phyloP scores from a whole-genome alignment of 139 green algal genomes.

The Bryopsis sp. region DNA sequence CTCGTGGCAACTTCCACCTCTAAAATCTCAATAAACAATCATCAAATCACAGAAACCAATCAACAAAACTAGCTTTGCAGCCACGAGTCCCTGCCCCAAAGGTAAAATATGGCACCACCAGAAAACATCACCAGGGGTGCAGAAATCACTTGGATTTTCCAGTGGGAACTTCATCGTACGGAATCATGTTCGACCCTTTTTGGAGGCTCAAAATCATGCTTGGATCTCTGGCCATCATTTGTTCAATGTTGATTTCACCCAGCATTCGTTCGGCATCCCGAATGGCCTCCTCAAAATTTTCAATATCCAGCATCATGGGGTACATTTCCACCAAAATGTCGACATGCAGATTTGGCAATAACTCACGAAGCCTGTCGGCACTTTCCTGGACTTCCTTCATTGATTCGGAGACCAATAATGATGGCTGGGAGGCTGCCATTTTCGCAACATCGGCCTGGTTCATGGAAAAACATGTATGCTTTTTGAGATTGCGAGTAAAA shows the following conservation, averaged over 20 bases:
- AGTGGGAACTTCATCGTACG: conserved; percentile 52
- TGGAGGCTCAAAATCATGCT: conserved; percentile 61
- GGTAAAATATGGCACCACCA: too few species aligned
- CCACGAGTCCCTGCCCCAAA: too few species aligned
- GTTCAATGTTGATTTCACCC: conserved; percentile 36
- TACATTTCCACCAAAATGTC: conserved; percentile 52
- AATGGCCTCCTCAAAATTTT: conserved; percentile 42
- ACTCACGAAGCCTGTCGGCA: conserved; percentile 28
- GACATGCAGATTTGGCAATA: conserved; percentile 51
- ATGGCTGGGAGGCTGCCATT: conserved; percentile 45
- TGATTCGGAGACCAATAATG: conserved; percentile 43
- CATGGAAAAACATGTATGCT: neutral
- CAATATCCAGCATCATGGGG: conserved; percentile 54
- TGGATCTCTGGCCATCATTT: conserved; percentile 47
- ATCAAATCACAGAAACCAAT: too few species aligned
- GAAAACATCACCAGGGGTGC: too few species aligned
- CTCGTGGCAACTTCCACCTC: too few species aligned
- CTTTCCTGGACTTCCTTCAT: conserved; percentile 24
- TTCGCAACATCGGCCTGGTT: conserved; percentile 35
- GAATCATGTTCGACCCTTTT: conserved; percentile 54
- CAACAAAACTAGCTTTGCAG: too few species aligned
- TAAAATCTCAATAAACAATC: too few species aligned
- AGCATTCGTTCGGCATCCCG: conserved; percentile 45
- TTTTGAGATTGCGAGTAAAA: neutral
- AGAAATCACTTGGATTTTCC: too few species aligned